Evolutionary conservation across 1,139 yeast species (phyloP).

Genomic region (Saccharomyces hybrid): DNA sequence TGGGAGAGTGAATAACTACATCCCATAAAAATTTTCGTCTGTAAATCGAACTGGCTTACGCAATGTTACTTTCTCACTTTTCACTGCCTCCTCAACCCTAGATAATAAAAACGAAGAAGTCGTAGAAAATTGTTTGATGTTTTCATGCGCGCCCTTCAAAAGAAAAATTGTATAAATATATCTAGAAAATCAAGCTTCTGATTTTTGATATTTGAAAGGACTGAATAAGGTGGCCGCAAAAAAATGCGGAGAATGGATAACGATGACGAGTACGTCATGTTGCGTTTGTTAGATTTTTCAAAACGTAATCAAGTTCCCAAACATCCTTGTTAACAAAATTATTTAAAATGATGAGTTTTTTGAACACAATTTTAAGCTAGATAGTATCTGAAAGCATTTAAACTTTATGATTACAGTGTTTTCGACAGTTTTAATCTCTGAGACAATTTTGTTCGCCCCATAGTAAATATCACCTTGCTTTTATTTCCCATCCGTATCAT

Average conservation of each 20-base stretch:
- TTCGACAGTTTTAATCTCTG: conserved; percentile 19
- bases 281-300: neutral
- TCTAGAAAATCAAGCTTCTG: too few species aligned
- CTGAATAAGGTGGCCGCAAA: neutral
- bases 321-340: neutral
- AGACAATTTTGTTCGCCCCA: neutral
- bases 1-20: too few species aligned
- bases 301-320: neutral
- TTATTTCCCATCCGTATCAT: neutral
- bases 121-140: neutral
- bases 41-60: too few species aligned
- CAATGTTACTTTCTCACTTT: too few species aligned
- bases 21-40: too few species aligned
- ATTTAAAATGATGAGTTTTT: neutral
- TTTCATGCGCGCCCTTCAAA: neutral
- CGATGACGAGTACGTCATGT: neutral
- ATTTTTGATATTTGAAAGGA: too few species aligned
- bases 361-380: conserved; percentile 24
- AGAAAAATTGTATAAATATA: too few species aligned
- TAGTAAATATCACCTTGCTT: too few species aligned
- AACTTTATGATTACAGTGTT: conserved; percentile 28
- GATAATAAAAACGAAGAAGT: neutral
- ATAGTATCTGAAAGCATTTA: too few species aligned
- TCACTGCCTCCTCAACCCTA: neutral
- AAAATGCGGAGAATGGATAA: neutral